Conservation (phyloP, 139 green algal species). For the Coccomyxa sp. region DNA sequence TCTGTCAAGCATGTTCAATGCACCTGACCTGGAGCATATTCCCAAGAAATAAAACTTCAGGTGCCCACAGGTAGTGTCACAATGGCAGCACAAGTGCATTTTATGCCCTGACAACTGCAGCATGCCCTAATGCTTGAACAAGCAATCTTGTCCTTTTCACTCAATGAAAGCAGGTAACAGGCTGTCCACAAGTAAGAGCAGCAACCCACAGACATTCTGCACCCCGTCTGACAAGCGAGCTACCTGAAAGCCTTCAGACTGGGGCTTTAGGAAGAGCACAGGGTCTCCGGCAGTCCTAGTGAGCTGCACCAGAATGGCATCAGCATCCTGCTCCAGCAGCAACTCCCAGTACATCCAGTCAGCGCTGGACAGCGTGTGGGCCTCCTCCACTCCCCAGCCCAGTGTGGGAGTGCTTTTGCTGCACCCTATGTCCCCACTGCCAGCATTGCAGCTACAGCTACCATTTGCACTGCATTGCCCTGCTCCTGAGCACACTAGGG, state of each 20-base stretch:
- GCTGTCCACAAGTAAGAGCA: too few relatives aligned
- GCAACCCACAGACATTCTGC: too few relatives aligned
- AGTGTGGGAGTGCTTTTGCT: not conserved
- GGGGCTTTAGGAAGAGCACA: slow-evolving; percentile 37
- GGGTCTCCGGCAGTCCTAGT: slow-evolving; percentile 25
- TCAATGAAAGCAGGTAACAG: too few relatives aligned
- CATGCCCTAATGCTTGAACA: too few relatives aligned
- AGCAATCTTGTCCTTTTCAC: too few relatives aligned
- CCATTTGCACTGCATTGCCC: not conserved
- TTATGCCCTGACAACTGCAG: too few relatives aligned
- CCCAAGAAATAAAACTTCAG: not conserved
- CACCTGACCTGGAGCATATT: too few relatives aligned
- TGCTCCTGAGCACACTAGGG: not conserved
- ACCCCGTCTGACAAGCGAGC: too few relatives aligned
- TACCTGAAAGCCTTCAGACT: slow-evolving; percentile 35
- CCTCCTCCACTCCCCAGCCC: not conserved
- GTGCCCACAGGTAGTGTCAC: not conserved
- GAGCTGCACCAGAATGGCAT: slow-evolving; percentile 27
- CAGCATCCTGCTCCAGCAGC: not conserved
- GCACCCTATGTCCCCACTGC: not conserved
- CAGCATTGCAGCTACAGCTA: not conserved
- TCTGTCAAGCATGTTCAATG: too few relatives aligned
- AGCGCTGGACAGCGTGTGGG: not conserved
- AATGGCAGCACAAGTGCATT: too few relatives aligned
- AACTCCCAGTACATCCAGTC: slow-evolving; percentile 1